Evolutionary conservation across 768 basidiomycete species (phyloP).

Genomic region (Mycena galopus): DNA sequence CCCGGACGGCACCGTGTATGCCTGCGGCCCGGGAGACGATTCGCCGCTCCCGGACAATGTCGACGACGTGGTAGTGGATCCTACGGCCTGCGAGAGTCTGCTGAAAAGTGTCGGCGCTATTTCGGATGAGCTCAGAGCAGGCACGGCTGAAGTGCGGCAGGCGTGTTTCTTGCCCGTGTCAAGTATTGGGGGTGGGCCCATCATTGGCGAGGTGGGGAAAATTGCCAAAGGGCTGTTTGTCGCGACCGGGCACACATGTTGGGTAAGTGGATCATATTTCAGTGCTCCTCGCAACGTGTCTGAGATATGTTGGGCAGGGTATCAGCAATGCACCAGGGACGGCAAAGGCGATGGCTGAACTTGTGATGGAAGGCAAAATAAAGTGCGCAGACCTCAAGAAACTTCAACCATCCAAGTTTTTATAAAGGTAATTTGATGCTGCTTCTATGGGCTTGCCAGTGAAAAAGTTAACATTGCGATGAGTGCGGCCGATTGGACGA

Average conservation of each 20-base stretch:
- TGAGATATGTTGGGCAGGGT: conserved; percentile 57
- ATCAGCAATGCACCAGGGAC: conserved; percentile 90
- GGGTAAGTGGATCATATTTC: conserved; percentile 60
- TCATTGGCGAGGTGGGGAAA: conserved; percentile 72
- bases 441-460: no score
- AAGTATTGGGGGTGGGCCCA: conserved; percentile 70
- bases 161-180: conserved; percentile 87
- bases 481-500: no score
- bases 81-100: conserved; percentile 67
- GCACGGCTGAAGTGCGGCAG: conserved; percentile 63
- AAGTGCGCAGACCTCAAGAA: conserved; percentile 66
- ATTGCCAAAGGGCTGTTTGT: conserved; percentile 76
- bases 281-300: background rate
- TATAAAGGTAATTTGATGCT: conserved; percentile 40
- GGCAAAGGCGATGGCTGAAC: conserved; percentile 77
- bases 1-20: conserved; percentile 77
- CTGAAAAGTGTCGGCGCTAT: conserved; percentile 70
- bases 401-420: conserved; percentile 57
- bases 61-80: conserved; percentile 76
- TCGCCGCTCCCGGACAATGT: conserved; percentile 76
- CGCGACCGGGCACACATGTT: conserved; percentile 85
- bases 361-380: conserved; percentile 76
- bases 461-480: background rate
- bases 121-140: conserved; percentile 67
- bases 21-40: conserved; percentile 85